A percentile compares a stretch with the other conserved stretches of the same genome.
phyloP scores from a whole-genome alignment of 1,284 basidiomycete genomes.

The Phlebopus sp. region DNA sequence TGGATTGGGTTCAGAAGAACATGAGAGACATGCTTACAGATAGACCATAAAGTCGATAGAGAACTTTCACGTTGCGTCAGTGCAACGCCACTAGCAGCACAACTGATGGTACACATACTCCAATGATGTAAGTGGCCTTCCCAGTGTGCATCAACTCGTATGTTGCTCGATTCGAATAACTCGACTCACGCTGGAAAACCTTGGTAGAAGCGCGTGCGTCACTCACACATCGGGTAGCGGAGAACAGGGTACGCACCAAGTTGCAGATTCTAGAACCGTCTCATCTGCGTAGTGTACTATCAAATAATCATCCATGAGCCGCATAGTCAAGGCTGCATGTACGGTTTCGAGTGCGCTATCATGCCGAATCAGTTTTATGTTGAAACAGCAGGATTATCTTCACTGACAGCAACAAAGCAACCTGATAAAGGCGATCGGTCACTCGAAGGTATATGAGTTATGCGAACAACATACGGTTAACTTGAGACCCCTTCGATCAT shows the following conservation, averaged over 20 bases:
- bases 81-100: too few species aligned
- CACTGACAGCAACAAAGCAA: constrained; percentile 21
- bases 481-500: constrained; percentile 21
- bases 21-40: constrained; percentile 15
- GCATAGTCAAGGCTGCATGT: constrained; percentile 24
- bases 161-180: neutral
- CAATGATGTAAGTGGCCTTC: constrained; percentile 23
- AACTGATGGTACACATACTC: constrained; percentile 14
- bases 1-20: neutral
- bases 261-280: constrained; percentile 10
- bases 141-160: neutral
- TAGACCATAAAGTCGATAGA: constrained; percentile 31
- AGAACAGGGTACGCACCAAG: constrained; percentile 16
- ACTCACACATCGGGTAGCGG: neutral
- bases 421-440: constrained; percentile 12
- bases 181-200: constrained; percentile 19
- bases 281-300: constrained; percentile 16
- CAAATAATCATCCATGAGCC: constrained; percentile 26
- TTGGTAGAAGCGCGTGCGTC: constrained; percentile 1
- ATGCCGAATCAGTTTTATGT: neutral
- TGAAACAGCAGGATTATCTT: neutral
- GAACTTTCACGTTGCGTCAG: constrained; percentile 20
- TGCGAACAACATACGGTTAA: constrained; percentile 16
- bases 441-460: neutral
- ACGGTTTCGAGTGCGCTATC: constrained; percentile 22